Base-by-base conservation (phyloP, 345 rosid genomes). In the Aquilaria malaccensis region DNA sequence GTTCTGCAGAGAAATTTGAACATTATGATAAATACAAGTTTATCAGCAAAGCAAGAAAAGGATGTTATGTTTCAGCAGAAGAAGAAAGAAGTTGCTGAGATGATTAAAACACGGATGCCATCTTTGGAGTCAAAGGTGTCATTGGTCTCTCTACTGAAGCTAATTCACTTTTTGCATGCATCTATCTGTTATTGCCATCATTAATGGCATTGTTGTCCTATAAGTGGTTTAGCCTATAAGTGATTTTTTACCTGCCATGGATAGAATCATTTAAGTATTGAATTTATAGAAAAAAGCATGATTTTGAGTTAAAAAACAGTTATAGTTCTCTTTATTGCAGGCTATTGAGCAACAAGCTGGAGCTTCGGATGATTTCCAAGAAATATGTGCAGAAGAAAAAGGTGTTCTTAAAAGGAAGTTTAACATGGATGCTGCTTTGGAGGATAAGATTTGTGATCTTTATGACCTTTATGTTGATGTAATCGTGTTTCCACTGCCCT, bases 391-490 rank as follows among this genome's bases (percentile, higher is more conserved):
- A 11, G 80, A 76, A 59, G 86, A 74, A 70, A 89, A 79, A 74
- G 75, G 76, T 72, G 59, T 63, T 48, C 33, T 74, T 22, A 80
- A 79, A 77, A 80, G 68, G 74, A 90, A 79, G 68, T 73, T 74
- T 66, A 76, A 75, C 71, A 81, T 93, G 96, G 90, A 90, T 63
- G 52, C 78, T 13, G 71, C 60, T 43, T 53, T 90, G 80, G 99
- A 93, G 79, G 96, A 86, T 64, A 93, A 79, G 77, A 73, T 93
- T 68, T 93, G 97, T 78, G 99, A 87, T 69, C 95, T 89, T 62
- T 93, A 93, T 76, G 99, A 90, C 72, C 88, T 83, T 68, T 93
- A 73, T 75, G 81, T 87, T 75, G 92, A 93, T 74, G 99, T 92
- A 81, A 37, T 37, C 5, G 7, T 37, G 43, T 37, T 37, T 37